Evolutionary conservation across 2,329 filamentous ascomycete genomes (phyloP).

Genomic region (Sporothrix curviconia): DNA sequence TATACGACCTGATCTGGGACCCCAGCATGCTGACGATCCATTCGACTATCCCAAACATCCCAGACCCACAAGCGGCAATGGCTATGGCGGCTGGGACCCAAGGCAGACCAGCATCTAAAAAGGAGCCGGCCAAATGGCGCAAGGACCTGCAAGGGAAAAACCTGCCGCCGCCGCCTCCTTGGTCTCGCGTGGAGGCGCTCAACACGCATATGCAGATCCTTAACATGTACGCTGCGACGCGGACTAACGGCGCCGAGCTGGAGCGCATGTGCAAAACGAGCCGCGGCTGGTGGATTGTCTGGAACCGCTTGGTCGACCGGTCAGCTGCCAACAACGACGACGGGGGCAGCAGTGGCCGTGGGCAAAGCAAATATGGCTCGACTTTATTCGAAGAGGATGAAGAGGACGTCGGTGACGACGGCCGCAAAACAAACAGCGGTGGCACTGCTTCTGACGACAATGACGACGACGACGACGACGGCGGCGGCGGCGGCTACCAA

Average conservation of each 20-base stretch:
- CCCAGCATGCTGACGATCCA: slow-evolving; percentile 49
- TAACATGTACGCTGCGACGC: slow-evolving; percentile 45
- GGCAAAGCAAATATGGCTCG: slow-evolving; percentile 4
- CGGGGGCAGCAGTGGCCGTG: neutral
- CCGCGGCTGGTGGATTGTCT: slow-evolving; percentile 64
- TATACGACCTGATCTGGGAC: slow-evolving; percentile 60
- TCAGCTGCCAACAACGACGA: neutral
- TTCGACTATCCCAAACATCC: slow-evolving; percentile 62
- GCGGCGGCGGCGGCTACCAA: neutral
- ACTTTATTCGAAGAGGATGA: slow-evolving; percentile 10
- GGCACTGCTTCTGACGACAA: too few relatives aligned
- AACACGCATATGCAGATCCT: slow-evolving; percentile 60
- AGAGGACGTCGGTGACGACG: too few relatives aligned
- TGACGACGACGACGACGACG: neutral
- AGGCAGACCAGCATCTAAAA: neutral
- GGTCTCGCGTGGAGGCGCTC: slow-evolving; percentile 57
- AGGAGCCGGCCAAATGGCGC: neutral
- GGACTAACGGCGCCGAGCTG: slow-evolving; percentile 37
- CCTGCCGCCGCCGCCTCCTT: slow-evolving; percentile 26
- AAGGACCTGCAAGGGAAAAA: neutral
- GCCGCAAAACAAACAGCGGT: too few relatives aligned
- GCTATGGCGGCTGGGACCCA: neutral
- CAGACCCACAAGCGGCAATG: slow-evolving; percentile 35
- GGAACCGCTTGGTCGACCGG: slow-evolving; percentile 48
- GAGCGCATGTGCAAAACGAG: slow-evolving; percentile 61